phyloP scores from a whole-genome alignment of 345 rosid genomes.

The Brassica juncea region DNA sequence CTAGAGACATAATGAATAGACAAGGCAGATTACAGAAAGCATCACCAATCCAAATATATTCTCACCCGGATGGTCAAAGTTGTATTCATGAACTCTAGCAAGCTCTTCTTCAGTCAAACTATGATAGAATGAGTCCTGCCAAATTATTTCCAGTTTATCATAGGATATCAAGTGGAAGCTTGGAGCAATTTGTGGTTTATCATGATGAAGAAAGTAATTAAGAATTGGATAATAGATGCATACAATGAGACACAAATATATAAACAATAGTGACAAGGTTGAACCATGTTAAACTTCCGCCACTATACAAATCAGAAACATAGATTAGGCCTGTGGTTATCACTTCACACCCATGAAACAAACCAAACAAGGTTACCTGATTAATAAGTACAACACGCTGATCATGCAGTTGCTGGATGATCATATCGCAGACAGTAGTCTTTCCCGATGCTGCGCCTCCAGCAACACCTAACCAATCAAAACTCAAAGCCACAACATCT shows the following conservation, averaged over 20 bases:
- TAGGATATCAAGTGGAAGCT: slow-evolving; percentile 1
- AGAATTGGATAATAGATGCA: neutral
- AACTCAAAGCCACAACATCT: slow-evolving; percentile 8
- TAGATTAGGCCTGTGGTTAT: slow-evolving; percentile 4
- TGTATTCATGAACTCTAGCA: slow-evolving; percentile 84
- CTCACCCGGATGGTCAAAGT: slow-evolving; percentile 99
- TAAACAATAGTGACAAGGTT: slow-evolving; percentile 15
- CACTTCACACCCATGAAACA: slow-evolving; percentile 4
- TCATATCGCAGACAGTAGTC: slow-evolving; percentile 98
- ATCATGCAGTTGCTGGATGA: slow-evolving; percentile 98
- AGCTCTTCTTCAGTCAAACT: slow-evolving; percentile 88
- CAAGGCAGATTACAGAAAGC: slow-evolving; percentile 13
- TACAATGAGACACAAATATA: neutral
- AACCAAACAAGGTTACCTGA: slow-evolving; percentile 55
- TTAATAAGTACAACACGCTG: slow-evolving; percentile 97
- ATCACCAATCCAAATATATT: slow-evolving; percentile 34
- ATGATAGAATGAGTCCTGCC: slow-evolving; percentile 99
- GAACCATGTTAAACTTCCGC: slow-evolving; percentile 3
- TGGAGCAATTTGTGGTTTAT: neutral
- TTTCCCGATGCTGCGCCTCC: slow-evolving; percentile 99
- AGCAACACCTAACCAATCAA: slow-evolving; percentile 69
- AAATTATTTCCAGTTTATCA: slow-evolving; percentile 32
- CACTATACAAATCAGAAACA: neutral
- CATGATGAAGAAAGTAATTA: neutral
- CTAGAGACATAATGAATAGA: neutral